A percentile compares a stretch with the other conserved stretches of the same genome.
These are phyloP conservation scores for Chytriomyces hyalinus DNA, from an alignment of 192 early-diverging fungal species.

Conservation along the genomic window DNA sequence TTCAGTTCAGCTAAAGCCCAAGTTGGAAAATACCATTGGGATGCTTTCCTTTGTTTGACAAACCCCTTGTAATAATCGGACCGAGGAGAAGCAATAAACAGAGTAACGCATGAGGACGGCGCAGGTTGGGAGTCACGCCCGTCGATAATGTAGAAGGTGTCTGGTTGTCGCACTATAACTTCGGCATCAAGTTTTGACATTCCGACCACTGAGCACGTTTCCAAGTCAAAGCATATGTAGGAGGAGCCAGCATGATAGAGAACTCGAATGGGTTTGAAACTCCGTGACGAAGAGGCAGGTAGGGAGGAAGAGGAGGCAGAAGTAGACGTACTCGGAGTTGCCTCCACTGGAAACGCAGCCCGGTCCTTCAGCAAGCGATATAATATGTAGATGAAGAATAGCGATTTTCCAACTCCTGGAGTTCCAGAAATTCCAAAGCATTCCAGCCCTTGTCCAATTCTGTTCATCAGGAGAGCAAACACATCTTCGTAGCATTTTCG, in stretches of 20 bases:
- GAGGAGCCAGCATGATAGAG: not conserved
- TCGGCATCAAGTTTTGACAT: not conserved
- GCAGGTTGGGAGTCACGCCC: constrained; percentile 31
- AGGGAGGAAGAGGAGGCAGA: no score
- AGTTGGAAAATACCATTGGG: constrained; percentile 34
- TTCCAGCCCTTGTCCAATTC: constrained; percentile 9
- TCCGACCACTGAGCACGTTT: not conserved
- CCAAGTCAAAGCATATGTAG: not conserved
- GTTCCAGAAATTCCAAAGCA: constrained; percentile 42
- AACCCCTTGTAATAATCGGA: constrained; percentile 35
- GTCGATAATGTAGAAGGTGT: constrained; percentile 39
- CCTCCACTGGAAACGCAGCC: no score
- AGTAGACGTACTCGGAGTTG: not conserved
- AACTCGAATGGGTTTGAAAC: constrained; percentile 2
- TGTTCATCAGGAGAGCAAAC: constrained; percentile 30
- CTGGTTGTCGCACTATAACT: constrained; percentile 17
- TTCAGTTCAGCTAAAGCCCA: constrained; percentile 32
- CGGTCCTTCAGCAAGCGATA: constrained; percentile 33
- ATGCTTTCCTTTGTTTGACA: constrained; percentile 31
- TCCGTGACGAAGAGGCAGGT: not conserved
- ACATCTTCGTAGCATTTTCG: constrained; percentile 43
- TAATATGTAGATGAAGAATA: constrained; percentile 41
- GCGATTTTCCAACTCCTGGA: constrained; percentile 40
- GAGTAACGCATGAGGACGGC: constrained; percentile 17
- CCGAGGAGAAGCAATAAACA: constrained; percentile 36